Evolutionary conservation across 768 basidiomycete species (phyloP).

Genomic region (Collybiopsis confluens): DNA sequence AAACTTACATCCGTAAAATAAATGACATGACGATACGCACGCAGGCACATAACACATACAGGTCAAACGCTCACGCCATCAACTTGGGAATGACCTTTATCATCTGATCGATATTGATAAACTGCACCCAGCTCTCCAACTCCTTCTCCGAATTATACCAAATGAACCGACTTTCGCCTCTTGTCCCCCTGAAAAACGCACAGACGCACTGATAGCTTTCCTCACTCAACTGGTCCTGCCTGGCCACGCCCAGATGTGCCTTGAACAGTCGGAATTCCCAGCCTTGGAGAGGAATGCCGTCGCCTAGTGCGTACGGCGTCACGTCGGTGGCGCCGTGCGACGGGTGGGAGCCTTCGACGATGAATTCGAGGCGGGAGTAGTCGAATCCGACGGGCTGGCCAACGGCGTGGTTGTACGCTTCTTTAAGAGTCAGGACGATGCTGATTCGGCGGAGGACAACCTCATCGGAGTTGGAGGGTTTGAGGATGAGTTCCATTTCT

Average conservation of each 20-base stretch:
- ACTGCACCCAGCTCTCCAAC: conserved; percentile 78
- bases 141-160: conserved; percentile 67
- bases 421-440: conserved; percentile 75
- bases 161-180: conserved; percentile 57
- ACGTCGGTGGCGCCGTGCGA: conserved; percentile 32
- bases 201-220: conserved; percentile 75
- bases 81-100: conserved; percentile 75
- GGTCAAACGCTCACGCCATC: conserved; percentile 41
- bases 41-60: too few relatives aligned
- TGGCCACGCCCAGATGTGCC: conserved; percentile 65
- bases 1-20: too few relatives aligned
- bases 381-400: conserved; percentile 81
- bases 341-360: conserved; percentile 34
- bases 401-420: conserved; percentile 80
- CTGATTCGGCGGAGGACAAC: conserved; percentile 68
- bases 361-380: conserved; percentile 77
- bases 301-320: conserved; percentile 47
- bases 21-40: too few relatives aligned
- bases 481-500: conserved; percentile 50
- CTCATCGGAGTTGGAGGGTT: conserved; percentile 51
- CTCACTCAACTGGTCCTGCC: conserved; percentile 48
- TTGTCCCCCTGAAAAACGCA: conserved; percentile 70
- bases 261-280: conserved; percentile 88
- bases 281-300: conserved; percentile 64
- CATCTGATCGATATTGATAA: conserved; percentile 79